Evolutionary conservation across 2,329 filamentous ascomycete species (phyloP).

Genomic region (Fusarium buxicola): DNA sequence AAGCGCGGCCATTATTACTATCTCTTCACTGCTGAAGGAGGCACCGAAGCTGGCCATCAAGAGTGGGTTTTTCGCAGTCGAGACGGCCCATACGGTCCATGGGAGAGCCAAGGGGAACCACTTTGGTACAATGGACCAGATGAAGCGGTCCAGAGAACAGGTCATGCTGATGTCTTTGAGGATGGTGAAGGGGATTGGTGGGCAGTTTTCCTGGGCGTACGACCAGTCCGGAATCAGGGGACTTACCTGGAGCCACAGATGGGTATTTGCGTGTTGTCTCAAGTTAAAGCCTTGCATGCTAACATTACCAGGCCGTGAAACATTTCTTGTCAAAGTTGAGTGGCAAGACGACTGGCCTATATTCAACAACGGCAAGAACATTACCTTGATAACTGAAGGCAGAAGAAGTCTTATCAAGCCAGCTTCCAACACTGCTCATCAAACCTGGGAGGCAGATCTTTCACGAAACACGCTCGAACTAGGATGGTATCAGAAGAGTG

Average conservation of each 20-base stretch:
- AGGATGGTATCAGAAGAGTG: slow-evolving; percentile 47
- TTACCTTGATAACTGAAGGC: slow-evolving; percentile 35
- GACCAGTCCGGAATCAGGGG: slow-evolving; percentile 24
- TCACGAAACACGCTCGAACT: slow-evolving; percentile 28
- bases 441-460: slow-evolving; percentile 34
- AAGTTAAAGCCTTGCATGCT: not conserved
- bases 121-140: slow-evolving; percentile 55
- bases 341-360: slow-evolving; percentile 44
- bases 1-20: slow-evolving; percentile 43
- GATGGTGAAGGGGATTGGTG: slow-evolving; percentile 42
- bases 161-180: slow-evolving; percentile 43
- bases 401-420: slow-evolving; percentile 15
- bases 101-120: slow-evolving; percentile 54
- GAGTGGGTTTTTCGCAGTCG: slow-evolving; percentile 64
- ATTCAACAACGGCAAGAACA: slow-evolving; percentile 41
- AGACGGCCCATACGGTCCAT: slow-evolving; percentile 58
- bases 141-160: slow-evolving; percentile 60
- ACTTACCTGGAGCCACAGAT: slow-evolving; percentile 39
- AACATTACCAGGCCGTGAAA: slow-evolving; percentile 39
- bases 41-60: slow-evolving; percentile 56
- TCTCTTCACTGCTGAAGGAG: slow-evolving; percentile 43
- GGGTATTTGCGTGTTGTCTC: not conserved
- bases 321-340: slow-evolving; percentile 42
- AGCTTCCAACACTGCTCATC: not conserved
- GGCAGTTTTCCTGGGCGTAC: slow-evolving; percentile 39